phyloP scores from a whole-genome alignment of 2,329 filamentous ascomycete genomes.

The Thelonectria olida region DNA sequence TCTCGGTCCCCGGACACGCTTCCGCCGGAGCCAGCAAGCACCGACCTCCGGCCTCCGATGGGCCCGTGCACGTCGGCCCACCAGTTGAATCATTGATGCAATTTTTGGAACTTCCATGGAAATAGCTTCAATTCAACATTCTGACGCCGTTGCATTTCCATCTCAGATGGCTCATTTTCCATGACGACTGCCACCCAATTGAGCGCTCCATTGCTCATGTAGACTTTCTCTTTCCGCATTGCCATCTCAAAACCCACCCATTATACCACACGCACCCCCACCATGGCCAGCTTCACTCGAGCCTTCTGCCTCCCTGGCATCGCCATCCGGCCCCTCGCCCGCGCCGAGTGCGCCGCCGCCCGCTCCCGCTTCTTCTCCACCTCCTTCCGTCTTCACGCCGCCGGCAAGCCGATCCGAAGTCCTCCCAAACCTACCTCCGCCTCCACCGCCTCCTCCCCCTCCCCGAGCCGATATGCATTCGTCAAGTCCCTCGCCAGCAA shows the following conservation, averaged over 20 bases:
- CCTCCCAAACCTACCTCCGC: conserved; percentile 2
- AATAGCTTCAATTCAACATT: conserved; percentile 12
- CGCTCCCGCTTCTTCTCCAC: conserved; percentile 44
- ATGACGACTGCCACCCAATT: conserved; percentile 19
- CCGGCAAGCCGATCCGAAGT: conserved; percentile 27
- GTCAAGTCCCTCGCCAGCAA: conserved; percentile 65
- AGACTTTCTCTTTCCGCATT: background rate
- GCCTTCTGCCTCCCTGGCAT: conserved; percentile 42
- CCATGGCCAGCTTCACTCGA: conserved; percentile 46
- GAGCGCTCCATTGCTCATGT: background rate
- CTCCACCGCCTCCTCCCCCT: conserved; percentile 26
- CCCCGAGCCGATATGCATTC: conserved; percentile 53
- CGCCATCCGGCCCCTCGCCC: conserved; percentile 37
- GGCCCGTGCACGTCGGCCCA: conserved; percentile 32
- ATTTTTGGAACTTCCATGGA: conserved; percentile 26
- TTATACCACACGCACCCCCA: background rate
- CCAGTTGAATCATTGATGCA: conserved; percentile 25
- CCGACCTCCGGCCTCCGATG: background rate
- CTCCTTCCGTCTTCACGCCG: conserved; percentile 34
- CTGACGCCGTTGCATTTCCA: background rate
- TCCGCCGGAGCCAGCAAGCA: conserved; percentile 28
- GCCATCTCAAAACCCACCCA: background rate
- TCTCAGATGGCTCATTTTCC: conserved; percentile 15
- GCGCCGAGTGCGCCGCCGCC: conserved; percentile 31
- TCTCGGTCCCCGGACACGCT: conserved; percentile 31